phyloP scores from a whole-genome alignment of 768 basidiomycete genomes.

The Macrolepiota albuminosa region DNA sequence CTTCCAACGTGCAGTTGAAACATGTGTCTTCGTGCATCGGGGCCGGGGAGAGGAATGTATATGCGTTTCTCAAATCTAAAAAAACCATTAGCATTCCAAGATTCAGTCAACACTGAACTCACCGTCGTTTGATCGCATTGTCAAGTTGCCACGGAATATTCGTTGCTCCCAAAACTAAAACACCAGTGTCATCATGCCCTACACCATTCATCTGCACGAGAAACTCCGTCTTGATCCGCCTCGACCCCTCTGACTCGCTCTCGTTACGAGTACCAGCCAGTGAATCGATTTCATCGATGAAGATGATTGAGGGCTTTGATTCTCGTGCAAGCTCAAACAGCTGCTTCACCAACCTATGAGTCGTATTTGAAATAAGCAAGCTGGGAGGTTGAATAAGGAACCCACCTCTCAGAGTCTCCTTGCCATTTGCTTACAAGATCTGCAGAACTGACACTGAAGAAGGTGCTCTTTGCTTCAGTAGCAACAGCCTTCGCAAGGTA shows the following conservation, averaged over 20 bases:
- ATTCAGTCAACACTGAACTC: conserved; percentile 16
- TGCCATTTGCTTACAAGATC: conserved; percentile 99
- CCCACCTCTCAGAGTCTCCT: conserved; percentile 94
- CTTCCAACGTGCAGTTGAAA: conserved; percentile 94
- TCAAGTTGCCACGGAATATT: conserved; percentile 99
- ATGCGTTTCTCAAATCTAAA: conserved; percentile 93
- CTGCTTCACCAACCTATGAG: conserved; percentile 82
- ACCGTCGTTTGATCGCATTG: conserved; percentile 95
- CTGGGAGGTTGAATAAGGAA: conserved; percentile 2
- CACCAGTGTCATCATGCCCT: conserved; percentile 94
- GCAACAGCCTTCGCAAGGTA: conserved; percentile 98
- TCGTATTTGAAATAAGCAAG: neutral
- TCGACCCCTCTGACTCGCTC: conserved; percentile 95
- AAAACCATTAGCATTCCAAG: neutral
- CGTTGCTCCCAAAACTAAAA: conserved; percentile 94
- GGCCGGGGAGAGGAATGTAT: conserved; percentile 94
- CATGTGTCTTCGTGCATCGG: conserved; percentile 90
- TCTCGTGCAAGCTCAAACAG: conserved; percentile 96
- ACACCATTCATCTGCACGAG: conserved; percentile 99
- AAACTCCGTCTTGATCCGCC: conserved; percentile 97
- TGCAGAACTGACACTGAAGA: conserved; percentile 93
- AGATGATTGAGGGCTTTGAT: conserved; percentile 95
- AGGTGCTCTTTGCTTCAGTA: conserved; percentile 98
- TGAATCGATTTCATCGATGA: conserved; percentile 98
- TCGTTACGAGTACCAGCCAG: conserved; percentile 92